Evolutionary conservation across 129 eudicot genomes (phyloP).

Genomic region (Arctium lappa): DNA sequence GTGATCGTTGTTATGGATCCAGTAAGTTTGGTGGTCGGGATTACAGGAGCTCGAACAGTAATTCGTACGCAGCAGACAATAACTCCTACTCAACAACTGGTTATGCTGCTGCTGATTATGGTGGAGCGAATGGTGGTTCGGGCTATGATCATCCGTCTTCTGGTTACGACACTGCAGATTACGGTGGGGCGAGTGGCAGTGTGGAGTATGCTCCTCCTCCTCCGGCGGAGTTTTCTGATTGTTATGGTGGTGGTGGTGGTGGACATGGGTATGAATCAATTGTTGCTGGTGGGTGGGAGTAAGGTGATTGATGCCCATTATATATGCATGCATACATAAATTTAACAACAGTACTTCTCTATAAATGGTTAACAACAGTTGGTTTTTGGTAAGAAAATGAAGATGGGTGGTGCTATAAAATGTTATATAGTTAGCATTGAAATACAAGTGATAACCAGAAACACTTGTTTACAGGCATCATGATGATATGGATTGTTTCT

Average conservation of each 20-base stretch:
- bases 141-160: not conserved
- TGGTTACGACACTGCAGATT: not conserved
- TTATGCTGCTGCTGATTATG: slow-evolving; percentile 1
- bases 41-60: slow-evolving; percentile 16
- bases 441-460: not conserved
- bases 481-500: not conserved
- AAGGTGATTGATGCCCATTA: not conserved
- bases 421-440: not conserved
- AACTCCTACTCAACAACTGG: not conserved
- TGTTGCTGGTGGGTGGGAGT: slow-evolving; percentile 52
- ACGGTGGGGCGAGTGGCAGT: slow-evolving; percentile 8
- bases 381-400: not conserved
- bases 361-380: not conserved
- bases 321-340: no score
- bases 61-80: not conserved
- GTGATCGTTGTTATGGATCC: slow-evolving; percentile 29
- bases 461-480: not conserved
- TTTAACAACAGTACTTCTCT: not conserved
- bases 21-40: slow-evolving; percentile 59
- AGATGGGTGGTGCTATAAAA: not conserved
- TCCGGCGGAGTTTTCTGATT: slow-evolving; percentile 6
- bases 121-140: not conserved
- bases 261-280: slow-evolving; percentile 24
- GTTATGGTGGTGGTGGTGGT: slow-evolving; percentile 9
- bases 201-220: slow-evolving; percentile 6